Percentiles rank a stretch among this genome's conserved stretches.
Evolutionary conservation across 805 yeast genomes (phyloP).

Genomic region (Lipomyces orientalis): DNA sequence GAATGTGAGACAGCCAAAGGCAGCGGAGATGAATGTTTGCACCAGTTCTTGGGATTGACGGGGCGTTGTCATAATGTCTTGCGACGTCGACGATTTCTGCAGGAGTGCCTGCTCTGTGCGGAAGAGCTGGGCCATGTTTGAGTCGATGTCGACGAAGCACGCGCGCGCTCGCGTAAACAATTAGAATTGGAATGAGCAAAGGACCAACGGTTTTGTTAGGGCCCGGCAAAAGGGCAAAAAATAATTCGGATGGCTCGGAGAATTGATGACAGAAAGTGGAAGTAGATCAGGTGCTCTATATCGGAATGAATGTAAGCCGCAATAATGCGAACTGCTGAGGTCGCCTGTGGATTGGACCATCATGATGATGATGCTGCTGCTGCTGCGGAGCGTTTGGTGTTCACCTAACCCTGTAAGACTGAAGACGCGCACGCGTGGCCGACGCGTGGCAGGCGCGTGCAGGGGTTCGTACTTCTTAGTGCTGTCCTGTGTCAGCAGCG

Average conservation of each 20-base stretch:
- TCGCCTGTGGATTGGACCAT: neutral
- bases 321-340: no score
- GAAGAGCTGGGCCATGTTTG: constrained; percentile 26
- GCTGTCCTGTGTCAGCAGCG: no score
- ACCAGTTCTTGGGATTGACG: constrained; percentile 53
- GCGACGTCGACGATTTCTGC: constrained; percentile 16
- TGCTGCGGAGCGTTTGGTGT: no score
- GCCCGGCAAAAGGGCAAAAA: no score
- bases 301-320: neutral
- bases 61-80: constrained; percentile 22
- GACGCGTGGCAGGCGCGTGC: neutral
- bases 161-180: neutral
- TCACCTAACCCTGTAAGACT: neutral
- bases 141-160: neutral
- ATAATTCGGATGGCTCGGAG: neutral
- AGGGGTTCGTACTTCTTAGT: no score
- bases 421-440: neutral
- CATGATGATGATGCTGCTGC: neutral
- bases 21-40: constrained; percentile 56
- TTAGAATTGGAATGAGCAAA: neutral
- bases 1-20: constrained; percentile 63
- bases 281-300: no score
- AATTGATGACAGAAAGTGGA: neutral
- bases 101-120: constrained; percentile 17
- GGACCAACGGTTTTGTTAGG: neutral